Conservation (phyloP, 257 asterid species). For the Fraxinus cuspidata region DNA sequence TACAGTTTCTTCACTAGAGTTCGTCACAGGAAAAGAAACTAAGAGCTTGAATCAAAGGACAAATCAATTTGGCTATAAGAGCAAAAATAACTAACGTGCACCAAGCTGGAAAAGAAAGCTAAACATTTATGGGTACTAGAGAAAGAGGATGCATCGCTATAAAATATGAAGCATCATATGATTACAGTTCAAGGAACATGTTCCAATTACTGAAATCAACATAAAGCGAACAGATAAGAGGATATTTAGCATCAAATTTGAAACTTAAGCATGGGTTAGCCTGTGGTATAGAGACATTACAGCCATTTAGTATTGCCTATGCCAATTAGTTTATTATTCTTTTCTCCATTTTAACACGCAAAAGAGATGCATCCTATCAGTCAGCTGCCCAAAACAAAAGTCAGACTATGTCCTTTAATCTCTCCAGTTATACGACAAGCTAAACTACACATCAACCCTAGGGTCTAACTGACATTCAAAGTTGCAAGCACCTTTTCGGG, state of each 20-base stretch:
- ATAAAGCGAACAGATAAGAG: not conserved
- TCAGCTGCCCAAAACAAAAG: not conserved
- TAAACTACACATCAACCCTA: not conserved
- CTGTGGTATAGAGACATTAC: not conserved
- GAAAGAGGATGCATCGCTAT: not conserved
- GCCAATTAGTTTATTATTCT: not conserved
- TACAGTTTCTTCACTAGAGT: not conserved
- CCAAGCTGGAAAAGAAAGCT: not conserved
- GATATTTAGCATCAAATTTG: not conserved
- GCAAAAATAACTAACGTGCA: not conserved
- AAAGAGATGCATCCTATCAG: not conserved
- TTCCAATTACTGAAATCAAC: not conserved
- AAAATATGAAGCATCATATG: not conserved
- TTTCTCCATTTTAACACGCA: not conserved
- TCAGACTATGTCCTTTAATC: not conserved
- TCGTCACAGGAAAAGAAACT: not conserved
- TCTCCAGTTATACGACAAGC: not conserved
- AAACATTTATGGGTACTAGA: not conserved
- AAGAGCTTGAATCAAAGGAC: not conserved
- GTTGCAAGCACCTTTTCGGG: not conserved
- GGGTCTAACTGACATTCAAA: not conserved
- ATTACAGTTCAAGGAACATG: not conserved
- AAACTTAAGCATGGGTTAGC: not conserved
- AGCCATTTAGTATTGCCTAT: not conserved
- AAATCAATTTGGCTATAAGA: not conserved